Evolutionary conservation across 805 yeast genomes (phyloP), one percentile per base, ranked within the genome.

Genomic region (Candida quercuum): DNA sequence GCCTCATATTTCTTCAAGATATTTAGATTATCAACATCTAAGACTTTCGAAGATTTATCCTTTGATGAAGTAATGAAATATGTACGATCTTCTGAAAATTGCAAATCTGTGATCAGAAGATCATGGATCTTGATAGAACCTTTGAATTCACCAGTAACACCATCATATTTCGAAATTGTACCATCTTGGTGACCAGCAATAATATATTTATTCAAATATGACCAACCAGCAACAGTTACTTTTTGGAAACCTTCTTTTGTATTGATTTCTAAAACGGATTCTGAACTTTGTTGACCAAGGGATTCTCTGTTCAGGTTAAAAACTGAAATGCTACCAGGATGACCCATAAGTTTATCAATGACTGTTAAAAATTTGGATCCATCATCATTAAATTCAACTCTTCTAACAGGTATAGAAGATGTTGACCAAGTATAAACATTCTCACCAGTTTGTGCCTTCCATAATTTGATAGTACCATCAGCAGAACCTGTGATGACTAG

Each of bases 51-150:
- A 40, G 81, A 72, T 66, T 87, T 85, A 67, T 93, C 99, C 64
- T 91, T 87, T 33, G 96, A 87, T 3, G 96, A 72, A 10, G 96
- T 87, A 57, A 93, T 78, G 64, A 93, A 87, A 63, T 93, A 93
- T 12, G 96, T 78, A 55, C 68, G 74, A 64, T 91, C 98, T 44
- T 76, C 78, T 12, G 91, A 77, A 60, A 89, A 84, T 66, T 93
- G 99, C 54, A 93, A 65, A 62, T 93, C 99, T 19, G 94, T 86
- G 54, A 93, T 69, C 51, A 73, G 71, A 48, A 75, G 75, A 42
- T 86, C 89, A 64, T 93, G 98, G 27, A 81, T 78, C 54, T 72
- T 72, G 13, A 70, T 69, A 8, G 79, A 63, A 18, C 64, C 65
- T 23, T 85, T 54, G 39, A 78, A 69, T 54, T 81, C 84, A 36